Percentiles rank a stretch among this genome's conserved stretches.
Conservation (phyloP, 2,329 filamentous ascomycete genomes). For the Fusarium pilosicola region DNA sequence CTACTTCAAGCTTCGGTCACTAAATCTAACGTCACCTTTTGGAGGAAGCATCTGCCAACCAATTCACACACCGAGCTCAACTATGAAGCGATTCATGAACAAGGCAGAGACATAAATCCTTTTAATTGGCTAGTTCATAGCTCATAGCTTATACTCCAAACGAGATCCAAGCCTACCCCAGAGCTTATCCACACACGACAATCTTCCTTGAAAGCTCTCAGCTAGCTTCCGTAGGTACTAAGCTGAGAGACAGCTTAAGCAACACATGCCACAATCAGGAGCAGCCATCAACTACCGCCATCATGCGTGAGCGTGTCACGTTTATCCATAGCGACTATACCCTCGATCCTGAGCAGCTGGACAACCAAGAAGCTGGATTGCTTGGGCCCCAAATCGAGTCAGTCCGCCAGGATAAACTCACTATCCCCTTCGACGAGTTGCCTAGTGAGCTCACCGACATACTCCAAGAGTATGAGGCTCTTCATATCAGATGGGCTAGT, state of each 20-base stretch:
- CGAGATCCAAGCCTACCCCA: constrained; percentile 4
- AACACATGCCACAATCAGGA: not conserved
- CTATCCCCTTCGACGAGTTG: constrained; percentile 77
- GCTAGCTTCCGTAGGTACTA: not conserved
- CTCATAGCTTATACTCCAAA: not conserved
- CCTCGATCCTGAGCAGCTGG: constrained; percentile 71
- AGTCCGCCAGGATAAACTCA: constrained; percentile 82
- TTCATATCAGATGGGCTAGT: constrained; percentile 84
- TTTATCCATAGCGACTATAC: constrained; percentile 76
- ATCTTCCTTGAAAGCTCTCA: constrained; percentile 8
- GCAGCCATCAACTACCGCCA: not conserved
- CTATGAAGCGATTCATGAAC: constrained; percentile 11
- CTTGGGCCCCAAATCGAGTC: constrained; percentile 68
- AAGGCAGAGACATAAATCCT: constrained; percentile 5
- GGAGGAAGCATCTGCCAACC: constrained; percentile 6
- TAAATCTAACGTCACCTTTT: constrained; percentile 17
- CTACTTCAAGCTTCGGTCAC: constrained; percentile 1
- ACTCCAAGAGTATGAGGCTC: constrained; percentile 72
- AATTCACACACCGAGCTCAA: constrained; percentile 24
- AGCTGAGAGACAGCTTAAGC: not conserved
- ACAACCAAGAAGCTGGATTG: constrained; percentile 66
- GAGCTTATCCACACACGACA: constrained; percentile 33
- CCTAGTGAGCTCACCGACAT: constrained; percentile 71
- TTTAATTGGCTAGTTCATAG: not conserved
- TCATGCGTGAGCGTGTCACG: constrained; percentile 82